Base-by-base conservation (phyloP, 345 rosid species). In the Gossypium stocksii region DNA sequence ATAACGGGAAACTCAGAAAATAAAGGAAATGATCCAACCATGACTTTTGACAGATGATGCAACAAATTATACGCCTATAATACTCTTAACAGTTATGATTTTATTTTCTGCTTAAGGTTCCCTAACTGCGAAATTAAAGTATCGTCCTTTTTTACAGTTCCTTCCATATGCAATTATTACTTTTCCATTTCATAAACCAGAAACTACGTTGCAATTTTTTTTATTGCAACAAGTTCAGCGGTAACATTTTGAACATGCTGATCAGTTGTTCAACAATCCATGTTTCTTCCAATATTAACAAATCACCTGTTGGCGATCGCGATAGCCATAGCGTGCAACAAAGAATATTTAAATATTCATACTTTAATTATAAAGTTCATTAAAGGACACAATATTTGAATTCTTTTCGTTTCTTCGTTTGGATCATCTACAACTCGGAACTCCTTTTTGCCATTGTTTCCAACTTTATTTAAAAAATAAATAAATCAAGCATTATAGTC, bases 381-480 rank as follows among this genome's bases (percentile, higher is more conserved):
- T 41, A n/a, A n/a, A 64, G 51, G 51, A 43, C 51, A 44, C 7
- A 12, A 25, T n/a, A 17, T 64, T 41, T n/a, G 49, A 10, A 64
- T 9, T 17, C 25, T 17, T 64, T 19, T 4, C 49, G n/a, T 65
- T 43, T 65, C 51, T 19, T 2, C 46, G 27, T 43, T 10, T 10
- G 69, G 51, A 65, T 43, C 69, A 65, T 65, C 15, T n/a, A 65
- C 16, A 65, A 65, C 68, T 17, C 45, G 14, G 25, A 38, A 59
- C 43, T 22, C 53, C 8, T 45, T 66, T 14, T 12, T 12, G 16
- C 53, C 53, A 45, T 44, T 19, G 19, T 65, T 65, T 43, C 43
- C 4, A 38, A 43, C 19, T 66, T 20, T 20, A 44, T n/a, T n/a
- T n/a, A n/a, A n/a, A n/a, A n/a, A n/a, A n/a, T 0, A 61, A 61